Percentiles rank a stretch among this genome's conserved stretches.
These are phyloP conservation scores for Cylindrodendrum hubeiense DNA, from an alignment of 2,329 filamentous ascomycete genomes.

Conservation along the genomic window DNA sequence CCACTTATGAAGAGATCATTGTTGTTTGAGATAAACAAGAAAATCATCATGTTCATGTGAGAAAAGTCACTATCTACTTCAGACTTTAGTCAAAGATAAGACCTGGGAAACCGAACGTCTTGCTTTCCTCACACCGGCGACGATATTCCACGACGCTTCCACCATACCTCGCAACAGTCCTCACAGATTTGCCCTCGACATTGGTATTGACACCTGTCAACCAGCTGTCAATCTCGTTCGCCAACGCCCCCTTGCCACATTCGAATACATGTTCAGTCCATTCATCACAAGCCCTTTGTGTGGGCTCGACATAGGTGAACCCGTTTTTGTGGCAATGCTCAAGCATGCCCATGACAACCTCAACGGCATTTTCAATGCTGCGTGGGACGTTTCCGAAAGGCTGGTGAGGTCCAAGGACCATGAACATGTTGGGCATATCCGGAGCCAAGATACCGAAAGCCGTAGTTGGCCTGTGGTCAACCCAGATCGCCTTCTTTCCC, in stretches of 20 bases:
- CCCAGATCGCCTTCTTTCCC: conserved; percentile 30
- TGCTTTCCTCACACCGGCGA: too few species aligned
- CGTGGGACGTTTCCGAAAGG: conserved; percentile 34
- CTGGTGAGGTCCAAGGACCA: conserved; percentile 36
- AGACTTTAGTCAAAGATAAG: too few species aligned
- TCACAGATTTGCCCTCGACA: conserved; percentile 59
- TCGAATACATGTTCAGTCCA: conserved; percentile 58
- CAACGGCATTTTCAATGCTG: conserved; percentile 26
- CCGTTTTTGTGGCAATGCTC: conserved; percentile 26
- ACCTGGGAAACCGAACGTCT: too few species aligned
- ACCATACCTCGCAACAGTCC: too few species aligned
- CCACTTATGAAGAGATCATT: too few species aligned
- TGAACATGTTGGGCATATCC: conserved; percentile 40
- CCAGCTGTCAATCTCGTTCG: conserved; percentile 58
- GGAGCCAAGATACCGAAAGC: conserved; percentile 22
- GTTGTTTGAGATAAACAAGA: too few species aligned
- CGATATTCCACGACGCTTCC: too few species aligned
- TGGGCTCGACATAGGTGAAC: conserved; percentile 25
- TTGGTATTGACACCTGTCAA: conserved; percentile 68
- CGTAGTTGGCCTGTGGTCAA: conserved; percentile 27
- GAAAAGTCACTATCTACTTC: too few species aligned
- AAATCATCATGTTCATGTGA: too few species aligned
- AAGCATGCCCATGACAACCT: conserved; percentile 22
- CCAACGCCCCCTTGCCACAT: conserved; percentile 56
- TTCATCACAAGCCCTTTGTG: conserved; percentile 23